These are phyloP conservation scores for Mentha longifolia DNA, from an alignment of 257 asterid genomes.

Conservation along the genomic window DNA sequence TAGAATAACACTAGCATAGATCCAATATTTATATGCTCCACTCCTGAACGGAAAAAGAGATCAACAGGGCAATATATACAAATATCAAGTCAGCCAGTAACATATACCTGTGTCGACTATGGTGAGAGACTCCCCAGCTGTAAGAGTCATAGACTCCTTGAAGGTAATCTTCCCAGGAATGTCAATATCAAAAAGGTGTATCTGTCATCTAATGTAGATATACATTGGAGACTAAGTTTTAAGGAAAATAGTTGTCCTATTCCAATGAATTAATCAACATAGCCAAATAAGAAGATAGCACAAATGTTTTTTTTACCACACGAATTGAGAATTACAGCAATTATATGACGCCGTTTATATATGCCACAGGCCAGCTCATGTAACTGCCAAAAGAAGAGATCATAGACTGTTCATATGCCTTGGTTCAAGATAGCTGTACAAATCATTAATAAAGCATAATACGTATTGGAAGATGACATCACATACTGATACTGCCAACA, in stretches of 20 bases:
- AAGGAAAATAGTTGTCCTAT: not conserved
- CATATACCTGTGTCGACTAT: constrained; percentile 79
- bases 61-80: not conserved
- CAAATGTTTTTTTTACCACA: not conserved
- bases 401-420: constrained; percentile 9
- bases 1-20: not conserved
- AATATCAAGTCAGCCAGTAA: constrained; percentile 4
- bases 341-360: not conserved
- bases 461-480: not conserved
- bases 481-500: constrained; percentile 5
- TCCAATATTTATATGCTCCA: not conserved
- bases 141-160: constrained; percentile 82
- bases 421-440: not conserved
- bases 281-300: constrained; percentile 3
- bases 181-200: constrained; percentile 93
- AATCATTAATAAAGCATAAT: not conserved
- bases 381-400: constrained; percentile 1
- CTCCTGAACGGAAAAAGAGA: not conserved
- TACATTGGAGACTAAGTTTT: constrained; percentile 23
- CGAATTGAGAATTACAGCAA: not conserved
- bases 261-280: not conserved
- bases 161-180: constrained; percentile 88
- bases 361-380: not conserved
- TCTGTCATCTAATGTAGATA: constrained; percentile 47
- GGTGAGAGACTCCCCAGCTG: constrained; percentile 92